Percentiles rank a stretch among this genome's conserved stretches.
Evolutionary conservation across 1,139 yeast genomes (phyloP).

Genomic region (Blastobotrys apis): DNA sequence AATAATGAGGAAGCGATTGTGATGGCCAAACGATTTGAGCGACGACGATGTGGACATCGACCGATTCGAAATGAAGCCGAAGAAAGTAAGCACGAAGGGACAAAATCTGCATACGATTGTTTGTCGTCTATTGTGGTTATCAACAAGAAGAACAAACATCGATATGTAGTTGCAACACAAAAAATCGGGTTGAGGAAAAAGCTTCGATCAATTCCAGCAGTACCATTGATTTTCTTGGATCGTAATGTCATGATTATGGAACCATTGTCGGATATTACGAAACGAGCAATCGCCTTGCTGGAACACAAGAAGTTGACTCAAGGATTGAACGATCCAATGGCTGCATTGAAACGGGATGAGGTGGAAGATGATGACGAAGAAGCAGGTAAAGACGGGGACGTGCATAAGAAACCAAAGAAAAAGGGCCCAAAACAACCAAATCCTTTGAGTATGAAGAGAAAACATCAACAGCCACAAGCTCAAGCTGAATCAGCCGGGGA

Average conservation of each 20-base stretch:
- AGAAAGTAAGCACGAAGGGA: constrained; percentile 13
- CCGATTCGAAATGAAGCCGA: constrained; percentile 16
- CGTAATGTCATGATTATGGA: constrained; percentile 96
- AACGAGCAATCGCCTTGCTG: constrained; percentile 46
- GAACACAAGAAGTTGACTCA: constrained; percentile 66
- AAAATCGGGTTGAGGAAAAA: constrained; percentile 61
- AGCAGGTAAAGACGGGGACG: constrained; percentile 13
- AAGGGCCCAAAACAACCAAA: constrained; percentile 78
- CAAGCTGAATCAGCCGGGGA: constrained; percentile 9
- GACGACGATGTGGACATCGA: constrained; percentile 61
- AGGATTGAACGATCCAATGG: constrained; percentile 64
- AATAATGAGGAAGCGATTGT: constrained; percentile 71
- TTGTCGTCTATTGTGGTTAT: constrained; percentile 64
- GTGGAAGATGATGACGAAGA: constrained; percentile 26
- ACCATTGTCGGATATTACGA: constrained; percentile 74
- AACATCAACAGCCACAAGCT: constrained; percentile 19
- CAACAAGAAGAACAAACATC: constrained; percentile 76
- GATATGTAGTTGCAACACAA: constrained; percentile 86
- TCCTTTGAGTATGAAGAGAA: constrained; percentile 73
- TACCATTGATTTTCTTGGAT: constrained; percentile 81
- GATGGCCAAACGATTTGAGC: constrained; percentile 75
- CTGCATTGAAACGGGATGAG: constrained; percentile 37
- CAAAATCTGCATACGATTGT: constrained; percentile 67
- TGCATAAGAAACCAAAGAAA: constrained; percentile 33
- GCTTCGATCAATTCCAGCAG: constrained; percentile 77